Conservation (phyloP, 805 yeast genomes). For the Monosporozyma yasuniensis region DNA sequence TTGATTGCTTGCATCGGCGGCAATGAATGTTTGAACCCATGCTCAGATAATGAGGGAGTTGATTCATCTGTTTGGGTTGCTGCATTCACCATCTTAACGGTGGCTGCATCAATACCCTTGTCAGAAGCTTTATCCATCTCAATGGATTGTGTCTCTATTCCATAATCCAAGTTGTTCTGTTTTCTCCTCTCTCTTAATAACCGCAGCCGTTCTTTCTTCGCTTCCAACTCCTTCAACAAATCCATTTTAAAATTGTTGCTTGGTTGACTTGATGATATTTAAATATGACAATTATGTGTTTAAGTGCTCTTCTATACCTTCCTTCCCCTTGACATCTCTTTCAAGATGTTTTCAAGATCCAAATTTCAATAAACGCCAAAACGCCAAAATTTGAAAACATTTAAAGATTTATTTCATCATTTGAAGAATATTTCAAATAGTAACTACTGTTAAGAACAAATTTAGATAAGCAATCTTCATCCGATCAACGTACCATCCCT, state of each 20-base stretch:
- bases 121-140: too few relatives aligned
- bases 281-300: too few relatives aligned
- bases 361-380: neutral
- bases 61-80: conserved; percentile 18
- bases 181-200: conserved; percentile 43
- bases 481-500: neutral
- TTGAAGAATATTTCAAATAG: neutral
- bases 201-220: conserved; percentile 41
- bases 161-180: neutral
- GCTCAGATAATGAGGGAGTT: too few relatives aligned
- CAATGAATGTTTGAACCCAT: neutral
- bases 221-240: conserved; percentile 39
- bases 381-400: neutral
- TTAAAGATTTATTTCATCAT: neutral
- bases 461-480: neutral
- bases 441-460: neutral
- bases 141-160: too few relatives aligned
- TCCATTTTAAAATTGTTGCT: conserved; percentile 17
- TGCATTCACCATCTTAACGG: conserved; percentile 9
- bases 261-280: too few relatives aligned
- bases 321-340: neutral
- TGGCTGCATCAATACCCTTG: too few relatives aligned
- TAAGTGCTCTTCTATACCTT: too few relatives aligned
- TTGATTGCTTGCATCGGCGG: neutral
- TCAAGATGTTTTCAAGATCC: neutral